Conservation (phyloP, 2,329 filamentous ascomycete genomes). For the Cladorrhinum sp. region DNA sequence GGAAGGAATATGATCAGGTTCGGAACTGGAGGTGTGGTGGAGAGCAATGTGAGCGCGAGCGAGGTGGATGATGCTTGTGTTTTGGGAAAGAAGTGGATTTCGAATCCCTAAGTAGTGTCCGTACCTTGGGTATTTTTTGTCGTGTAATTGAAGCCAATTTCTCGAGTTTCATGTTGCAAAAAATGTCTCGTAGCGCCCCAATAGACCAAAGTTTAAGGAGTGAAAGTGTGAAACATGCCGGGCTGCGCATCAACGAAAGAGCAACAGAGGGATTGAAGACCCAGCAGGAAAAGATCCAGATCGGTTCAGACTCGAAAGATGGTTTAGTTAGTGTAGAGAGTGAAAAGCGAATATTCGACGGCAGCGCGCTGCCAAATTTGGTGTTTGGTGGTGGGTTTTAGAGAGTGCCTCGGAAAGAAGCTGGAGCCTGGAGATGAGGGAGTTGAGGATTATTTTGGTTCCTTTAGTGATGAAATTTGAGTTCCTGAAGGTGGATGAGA, state of each 20-base stretch:
- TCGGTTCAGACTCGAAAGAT: constrained; percentile 38
- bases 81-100: constrained; percentile 18
- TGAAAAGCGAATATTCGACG: constrained; percentile 32
- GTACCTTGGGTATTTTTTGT: too few species aligned
- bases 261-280: constrained; percentile 16
- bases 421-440: constrained; percentile 16
- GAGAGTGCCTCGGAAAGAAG: constrained; percentile 34
- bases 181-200: too few species aligned
- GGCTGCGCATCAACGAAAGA: neutral
- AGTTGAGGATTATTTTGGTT: constrained; percentile 19
- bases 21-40: constrained; percentile 12
- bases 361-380: constrained; percentile 32
- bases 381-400: constrained; percentile 36
- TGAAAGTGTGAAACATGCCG: neutral
- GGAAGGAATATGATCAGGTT: constrained; percentile 23
- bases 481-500: constrained; percentile 14
- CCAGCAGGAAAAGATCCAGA: constrained; percentile 18
- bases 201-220: neutral
- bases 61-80: constrained; percentile 24
- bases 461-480: constrained; percentile 18
- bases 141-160: too few species aligned
- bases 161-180: too few species aligned
- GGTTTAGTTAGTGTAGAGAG: constrained; percentile 33
- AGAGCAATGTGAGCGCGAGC: constrained; percentile 16
- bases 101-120: constrained; percentile 19